Base-by-base conservation (phyloP, 768 basidiomycete genomes). In the Calocera viscosa region DNA sequence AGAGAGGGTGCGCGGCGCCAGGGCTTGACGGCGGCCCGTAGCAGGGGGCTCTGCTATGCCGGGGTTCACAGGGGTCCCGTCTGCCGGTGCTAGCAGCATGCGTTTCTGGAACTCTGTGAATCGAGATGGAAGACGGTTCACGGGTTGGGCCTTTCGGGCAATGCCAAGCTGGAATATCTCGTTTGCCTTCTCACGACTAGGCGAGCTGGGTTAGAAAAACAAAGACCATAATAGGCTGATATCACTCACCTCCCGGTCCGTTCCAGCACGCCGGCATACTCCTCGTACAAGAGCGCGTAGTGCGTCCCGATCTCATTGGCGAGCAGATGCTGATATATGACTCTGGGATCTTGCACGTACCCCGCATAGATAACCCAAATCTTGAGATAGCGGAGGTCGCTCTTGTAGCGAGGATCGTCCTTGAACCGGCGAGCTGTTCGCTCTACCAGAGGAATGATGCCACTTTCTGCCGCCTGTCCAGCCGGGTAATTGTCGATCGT, bases 351-450 rank as follows among this genome's bases (percentile, higher is more conserved):
- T 71, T 93, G 88, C 65, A 91, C 84, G 72, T 89, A 83, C 65
- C 84, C 84, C 11, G 94, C 88, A 74, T 95, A 94, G 63, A 89
- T 80, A 24, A 87, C 83, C 96, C 96, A 99, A 22, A 97, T 76
- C 74, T 92, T 91, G 63, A 97, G 81, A 77, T 97, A 96, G 43
- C 95, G 83, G 64, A 92, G 77, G 79, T 98, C 94, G 63, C 73
- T 71, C 75, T 85, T 88, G 76, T 96, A 98, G 16, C 85, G 77
- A n/a, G 82, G 79, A 74, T 98, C 95, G 30, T 84, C 81, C 70
- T 87, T 84, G 76, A 97, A 96, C 66, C 84, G 83, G 33, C 84
- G 77, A 1, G 93, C 93, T 0, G 89, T 86, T 72, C 91, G 86
- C 71, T 94, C 90, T 19, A 99, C 80, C 5, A 97, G 77, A 49